Percentiles rank a stretch among this genome's conserved stretches.
These are phyloP conservation scores for Suillus placidus DNA, from an alignment of 768 basidiomycete species.

Conservation along the genomic window DNA sequence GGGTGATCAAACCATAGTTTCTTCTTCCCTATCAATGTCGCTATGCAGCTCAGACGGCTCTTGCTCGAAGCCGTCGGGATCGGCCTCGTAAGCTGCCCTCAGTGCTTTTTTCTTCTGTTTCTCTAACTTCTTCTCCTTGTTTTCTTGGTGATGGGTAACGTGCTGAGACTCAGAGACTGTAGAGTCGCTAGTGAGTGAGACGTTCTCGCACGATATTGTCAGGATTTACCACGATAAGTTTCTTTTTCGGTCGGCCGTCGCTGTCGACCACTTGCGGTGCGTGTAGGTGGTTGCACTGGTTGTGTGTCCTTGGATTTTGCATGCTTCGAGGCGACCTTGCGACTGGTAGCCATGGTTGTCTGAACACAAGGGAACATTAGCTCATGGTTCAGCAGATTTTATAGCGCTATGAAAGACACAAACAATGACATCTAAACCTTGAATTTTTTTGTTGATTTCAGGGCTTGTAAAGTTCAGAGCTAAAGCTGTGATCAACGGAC, in stretches of 20 bases:
- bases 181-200: not conserved
- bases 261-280: not conserved
- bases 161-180: not conserved
- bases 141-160: not conserved
- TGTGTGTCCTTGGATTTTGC: not conserved
- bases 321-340: not conserved
- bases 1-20: conserved; percentile 8
- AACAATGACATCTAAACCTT: too few relatives aligned
- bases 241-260: conserved; percentile 10
- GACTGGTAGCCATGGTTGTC: too few relatives aligned
- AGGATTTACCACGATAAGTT: conserved; percentile 8
- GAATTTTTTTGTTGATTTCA: too few relatives aligned
- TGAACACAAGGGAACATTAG: too few relatives aligned
- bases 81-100: not conserved
- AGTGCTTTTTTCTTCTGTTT: not conserved
- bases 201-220: not conserved
- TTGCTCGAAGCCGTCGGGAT: conserved; percentile 5
- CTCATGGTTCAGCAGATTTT: too few relatives aligned
- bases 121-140: not conserved
- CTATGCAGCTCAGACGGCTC: conserved; percentile 1
- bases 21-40: conserved; percentile 10
- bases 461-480: too few relatives aligned
- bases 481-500: too few relatives aligned
- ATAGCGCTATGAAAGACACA: too few relatives aligned
- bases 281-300: not conserved